Base-by-base conservation (phyloP, 352 stramenopile species). In the Globisporangium paroecandrum region DNA sequence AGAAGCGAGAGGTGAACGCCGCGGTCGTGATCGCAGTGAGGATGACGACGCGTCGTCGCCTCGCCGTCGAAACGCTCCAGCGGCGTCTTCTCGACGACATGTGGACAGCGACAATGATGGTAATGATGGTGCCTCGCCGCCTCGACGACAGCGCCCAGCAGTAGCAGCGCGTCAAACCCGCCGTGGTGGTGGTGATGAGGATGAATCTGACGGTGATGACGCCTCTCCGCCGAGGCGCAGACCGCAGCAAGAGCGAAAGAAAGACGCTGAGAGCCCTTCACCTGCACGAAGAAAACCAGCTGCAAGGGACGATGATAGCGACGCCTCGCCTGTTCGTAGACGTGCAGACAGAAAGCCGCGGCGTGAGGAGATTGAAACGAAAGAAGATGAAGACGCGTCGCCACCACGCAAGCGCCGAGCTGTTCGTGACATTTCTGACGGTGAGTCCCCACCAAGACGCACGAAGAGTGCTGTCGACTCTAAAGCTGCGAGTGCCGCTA, bases 31-130 rank as follows among this genome's bases (percentile, higher is more conserved):
- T n/a, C 15, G 41, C 41, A 9, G 8, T 49, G 53, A 57, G 22
- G 69, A 70, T 20, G 61, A 69, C 10, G 74, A 83, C 64, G 63
- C 62, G 4, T 83, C 72, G 20, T 75, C 79, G 2, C 73, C 72
- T 58, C 61, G 69, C 38, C 76, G 70, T 60, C 64, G 49, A 32
- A 49, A 58, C 15, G 24, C 57, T 25, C 29, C 34, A 47, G 13
- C 32, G 7, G 49, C 47, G 7, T 24, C 46, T 15, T 32, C 25
- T 20, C 46, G 24, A 9, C 25, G 47, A 20, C 34, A 15, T 27
- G 22, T 3, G 8, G 61, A 36, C 36, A 58, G 29, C 24, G 49
- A 60, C 43, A 65, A 38, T 25, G 59, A 72, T n/a, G 76, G 69
- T 57, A 69, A 76, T 12, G 49, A 46, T 13, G 38, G 8, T 32